Conservation (phyloP, 169 alveolate genomes). For the Sarcocystis neurona region DNA sequence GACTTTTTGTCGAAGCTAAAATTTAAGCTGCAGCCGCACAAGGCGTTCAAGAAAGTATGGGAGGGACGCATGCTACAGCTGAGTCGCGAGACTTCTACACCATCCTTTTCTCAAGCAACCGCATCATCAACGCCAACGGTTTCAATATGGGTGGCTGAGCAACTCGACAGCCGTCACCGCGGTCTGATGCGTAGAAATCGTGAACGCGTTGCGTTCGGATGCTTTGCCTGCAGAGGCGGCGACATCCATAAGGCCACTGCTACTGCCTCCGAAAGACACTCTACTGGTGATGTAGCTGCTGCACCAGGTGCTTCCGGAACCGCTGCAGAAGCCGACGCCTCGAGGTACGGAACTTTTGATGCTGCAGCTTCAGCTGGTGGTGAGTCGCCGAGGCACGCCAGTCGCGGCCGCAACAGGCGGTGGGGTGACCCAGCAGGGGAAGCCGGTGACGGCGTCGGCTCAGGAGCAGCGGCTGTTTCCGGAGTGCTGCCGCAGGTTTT, state of each 20-base stretch:
- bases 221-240: not conserved
- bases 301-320: not conserved
- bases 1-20: constrained; percentile 19
- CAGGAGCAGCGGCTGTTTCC: constrained; percentile 11
- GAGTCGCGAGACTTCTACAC: not conserved
- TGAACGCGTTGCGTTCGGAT: constrained; percentile 40
- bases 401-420: constrained; percentile 24
- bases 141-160: constrained; percentile 55
- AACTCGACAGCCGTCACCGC: constrained; percentile 38
- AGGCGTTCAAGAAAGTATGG: constrained; percentile 47
- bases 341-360: no score
- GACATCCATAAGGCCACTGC: constrained; percentile 23
- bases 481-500: constrained; percentile 6
- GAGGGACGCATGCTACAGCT: constrained; percentile 29
- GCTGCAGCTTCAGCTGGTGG: no score
- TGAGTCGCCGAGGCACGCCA: no score
- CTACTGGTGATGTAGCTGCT: not conserved
- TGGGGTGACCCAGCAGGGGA: not conserved
- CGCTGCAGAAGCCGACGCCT: no score
- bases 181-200: constrained; percentile 54
- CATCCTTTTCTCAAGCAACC: not conserved
- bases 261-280: not conserved
- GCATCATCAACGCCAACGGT: constrained; percentile 32
- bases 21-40: constrained; percentile 53
- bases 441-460: constrained; percentile 23